A percentile compares a stretch with the other conserved stretches of the same genome.
These are phyloP conservation scores for Trifolium pratense DNA, from an alignment of 306 rosid genomes.

Conservation along the genomic window DNA sequence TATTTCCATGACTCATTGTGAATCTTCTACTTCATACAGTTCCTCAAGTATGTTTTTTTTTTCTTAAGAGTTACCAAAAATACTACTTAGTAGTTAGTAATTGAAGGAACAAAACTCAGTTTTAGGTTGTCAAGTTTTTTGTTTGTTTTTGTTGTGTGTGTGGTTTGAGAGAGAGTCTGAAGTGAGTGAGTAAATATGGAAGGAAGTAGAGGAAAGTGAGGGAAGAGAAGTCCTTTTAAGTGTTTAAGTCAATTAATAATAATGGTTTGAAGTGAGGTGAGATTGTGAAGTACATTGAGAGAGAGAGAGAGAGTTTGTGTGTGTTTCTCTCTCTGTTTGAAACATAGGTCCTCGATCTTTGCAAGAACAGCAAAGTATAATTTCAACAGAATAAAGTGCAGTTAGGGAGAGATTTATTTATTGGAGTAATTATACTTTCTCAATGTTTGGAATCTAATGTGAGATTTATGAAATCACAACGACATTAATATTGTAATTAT, in stretches of 20 bases:
- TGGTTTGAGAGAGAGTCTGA: neutral
- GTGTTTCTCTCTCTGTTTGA: conserved; percentile 63
- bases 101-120: conserved; percentile 11
- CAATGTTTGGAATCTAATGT: too few relatives aligned
- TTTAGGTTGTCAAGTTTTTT: neutral
- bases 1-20: conserved; percentile 87
- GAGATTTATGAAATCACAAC: too few relatives aligned
- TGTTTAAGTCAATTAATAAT: conserved; percentile 35
- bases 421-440: too few relatives aligned
- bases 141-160: neutral
- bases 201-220: conserved; percentile 41
- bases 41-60: conserved; percentile 36
- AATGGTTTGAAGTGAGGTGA: conserved; percentile 74
- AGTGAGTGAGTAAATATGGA: conserved; percentile 10
- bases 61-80: conserved; percentile 40
- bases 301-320: conserved; percentile 25
- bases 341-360: conserved; percentile 80
- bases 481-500: too few relatives aligned
- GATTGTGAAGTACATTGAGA: conserved; percentile 74
- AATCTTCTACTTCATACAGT: conserved; percentile 76
- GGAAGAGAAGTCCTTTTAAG: conserved; percentile 38
- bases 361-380: conserved; percentile 77
- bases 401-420: neutral
- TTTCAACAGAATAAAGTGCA: conserved; percentile 83
- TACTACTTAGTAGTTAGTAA: neutral